Evolutionary conservation across 108 stramenopile species (phyloP).

Genomic region (Skeletonema costatum): DNA sequence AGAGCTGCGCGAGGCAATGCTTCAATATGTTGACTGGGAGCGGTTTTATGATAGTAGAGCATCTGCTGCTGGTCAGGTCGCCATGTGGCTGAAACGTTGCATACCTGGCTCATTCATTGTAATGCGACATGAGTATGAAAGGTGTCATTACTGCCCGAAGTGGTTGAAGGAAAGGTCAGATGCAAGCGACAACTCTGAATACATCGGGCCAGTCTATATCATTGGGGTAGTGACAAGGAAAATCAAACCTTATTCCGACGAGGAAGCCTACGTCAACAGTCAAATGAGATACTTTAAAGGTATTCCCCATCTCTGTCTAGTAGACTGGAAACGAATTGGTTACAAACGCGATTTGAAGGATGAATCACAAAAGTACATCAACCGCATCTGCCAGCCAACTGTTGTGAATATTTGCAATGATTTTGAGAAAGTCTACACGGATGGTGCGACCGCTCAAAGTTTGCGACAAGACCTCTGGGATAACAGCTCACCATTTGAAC

Average conservation of each 20-base stretch:
- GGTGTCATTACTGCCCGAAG: not conserved
- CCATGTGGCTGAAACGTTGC: constrained; percentile 16
- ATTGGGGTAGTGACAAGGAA: constrained; percentile 21
- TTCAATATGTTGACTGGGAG: not conserved
- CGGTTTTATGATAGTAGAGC: not conserved
- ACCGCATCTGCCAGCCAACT: constrained; percentile 12
- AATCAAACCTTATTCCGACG: constrained; percentile 10
- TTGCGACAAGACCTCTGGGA: constrained; percentile 16
- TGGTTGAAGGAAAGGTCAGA: not conserved
- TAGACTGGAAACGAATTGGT: constrained; percentile 16
- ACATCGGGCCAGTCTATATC: constrained; percentile 23
- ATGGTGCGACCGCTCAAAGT: not conserved
- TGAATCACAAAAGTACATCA: constrained; percentile 10
- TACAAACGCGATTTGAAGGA: constrained; percentile 1
- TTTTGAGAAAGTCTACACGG: not conserved
- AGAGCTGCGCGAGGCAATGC: not conserved
- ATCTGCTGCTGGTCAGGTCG: not conserved
- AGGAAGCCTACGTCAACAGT: constrained; percentile 4
- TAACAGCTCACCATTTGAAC: not conserved
- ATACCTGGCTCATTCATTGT: not conserved
- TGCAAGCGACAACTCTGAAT: not conserved
- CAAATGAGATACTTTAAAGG: not conserved
- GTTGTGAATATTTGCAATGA: constrained; percentile 6
- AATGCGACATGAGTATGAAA: constrained; percentile 15
- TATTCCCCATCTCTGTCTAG: constrained; percentile 5